Percentiles rank a stretch among this genome's conserved stretches.
Evolutionary conservation across 2,329 filamentous ascomycete genomes (phyloP).

Genomic region (Arthrinium puccinioides): DNA sequence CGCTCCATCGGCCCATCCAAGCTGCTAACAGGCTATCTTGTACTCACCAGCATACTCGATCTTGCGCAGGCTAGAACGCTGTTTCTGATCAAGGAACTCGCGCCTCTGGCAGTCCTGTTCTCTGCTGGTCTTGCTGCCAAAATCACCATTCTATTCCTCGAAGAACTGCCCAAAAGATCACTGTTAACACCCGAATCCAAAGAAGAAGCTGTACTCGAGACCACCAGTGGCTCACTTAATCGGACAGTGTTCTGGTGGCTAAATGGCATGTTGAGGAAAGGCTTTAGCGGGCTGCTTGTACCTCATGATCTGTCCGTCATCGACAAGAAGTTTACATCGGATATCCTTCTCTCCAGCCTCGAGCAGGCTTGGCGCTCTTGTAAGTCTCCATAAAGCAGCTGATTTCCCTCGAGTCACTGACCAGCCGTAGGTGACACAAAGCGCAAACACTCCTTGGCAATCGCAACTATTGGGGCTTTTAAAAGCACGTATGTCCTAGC

Average conservation of each 20-base stretch:
- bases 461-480: slow-evolving; percentile 18
- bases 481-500: slow-evolving; percentile 22
- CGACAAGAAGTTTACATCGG: not conserved
- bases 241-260: not conserved
- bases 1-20: slow-evolving; percentile 1
- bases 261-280: not conserved
- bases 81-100: not conserved
- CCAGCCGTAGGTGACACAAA: slow-evolving; percentile 6
- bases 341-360: not conserved
- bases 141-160: not conserved
- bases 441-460: slow-evolving; percentile 16
- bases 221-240: not conserved
- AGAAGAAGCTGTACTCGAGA: not conserved
- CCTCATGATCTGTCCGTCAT: not conserved
- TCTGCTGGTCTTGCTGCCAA: not conserved
- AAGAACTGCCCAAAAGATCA: not conserved
- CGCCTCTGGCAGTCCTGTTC: not conserved
- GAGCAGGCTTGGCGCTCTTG: not conserved
- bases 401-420: not conserved
- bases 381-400: not conserved
- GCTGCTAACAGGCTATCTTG: not conserved
- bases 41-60: slow-evolving; percentile 1
- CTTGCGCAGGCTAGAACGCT: not conserved
- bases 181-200: not conserved
- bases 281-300: not conserved